A percentile compares a stretch with the other conserved stretches of the same genome.
Evolutionary conservation across 768 basidiomycete species (phyloP).

Genomic region (Mycena venus): DNA sequence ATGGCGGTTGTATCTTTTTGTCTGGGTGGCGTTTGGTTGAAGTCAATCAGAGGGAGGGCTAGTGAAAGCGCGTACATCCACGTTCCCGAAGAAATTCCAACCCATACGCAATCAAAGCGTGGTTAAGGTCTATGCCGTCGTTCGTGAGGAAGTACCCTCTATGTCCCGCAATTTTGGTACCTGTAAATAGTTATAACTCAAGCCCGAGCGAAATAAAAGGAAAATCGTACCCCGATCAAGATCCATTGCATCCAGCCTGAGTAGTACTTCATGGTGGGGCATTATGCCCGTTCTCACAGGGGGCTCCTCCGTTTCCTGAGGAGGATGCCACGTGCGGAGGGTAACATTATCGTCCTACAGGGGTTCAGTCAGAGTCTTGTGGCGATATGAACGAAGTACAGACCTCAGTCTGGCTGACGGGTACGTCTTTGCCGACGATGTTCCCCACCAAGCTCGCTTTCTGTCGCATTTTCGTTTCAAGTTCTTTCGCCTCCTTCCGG

Average conservation of each 20-base stretch:
- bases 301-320: slow-evolving; percentile 78
- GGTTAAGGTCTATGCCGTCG: slow-evolving; percentile 97
- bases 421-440: slow-evolving; percentile 89
- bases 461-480: slow-evolving; percentile 81
- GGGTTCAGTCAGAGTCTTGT: not conserved
- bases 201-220: not conserved
- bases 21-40: slow-evolving; percentile 37
- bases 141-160: slow-evolving; percentile 96
- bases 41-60: not conserved
- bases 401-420: slow-evolving; percentile 92
- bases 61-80: slow-evolving; percentile 55
- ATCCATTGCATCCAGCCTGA: slow-evolving; percentile 95
- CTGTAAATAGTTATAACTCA: slow-evolving; percentile 52
- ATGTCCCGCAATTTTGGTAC: slow-evolving; percentile 94
- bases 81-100: slow-evolving; percentile 90
- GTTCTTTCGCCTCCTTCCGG: slow-evolving; percentile 82
- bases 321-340: slow-evolving; percentile 88
- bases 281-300: slow-evolving; percentile 83
- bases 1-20: slow-evolving; percentile 97
- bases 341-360: slow-evolving; percentile 92
- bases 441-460: slow-evolving; percentile 91
- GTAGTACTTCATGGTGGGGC: slow-evolving; percentile 97
- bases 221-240: slow-evolving; percentile 89
- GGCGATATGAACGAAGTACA: slow-evolving; percentile 29
- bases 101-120: slow-evolving; percentile 94